These are phyloP conservation scores for Candida andamanensis DNA, from an alignment of 805 yeast genomes.

Conservation along the genomic window DNA sequence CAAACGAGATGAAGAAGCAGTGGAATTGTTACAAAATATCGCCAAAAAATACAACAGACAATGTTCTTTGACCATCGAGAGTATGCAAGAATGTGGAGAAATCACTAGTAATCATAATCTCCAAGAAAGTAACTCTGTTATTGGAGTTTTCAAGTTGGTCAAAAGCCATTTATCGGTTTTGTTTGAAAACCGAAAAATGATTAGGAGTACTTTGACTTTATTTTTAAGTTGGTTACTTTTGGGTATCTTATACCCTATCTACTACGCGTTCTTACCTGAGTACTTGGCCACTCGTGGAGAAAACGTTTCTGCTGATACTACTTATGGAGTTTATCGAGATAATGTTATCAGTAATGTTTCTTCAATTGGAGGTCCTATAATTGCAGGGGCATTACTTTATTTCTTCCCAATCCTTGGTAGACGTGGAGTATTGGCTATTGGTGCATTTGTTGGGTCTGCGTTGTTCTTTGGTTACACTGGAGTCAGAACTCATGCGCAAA, in stretches of 20 bases:
- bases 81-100: slow-evolving; percentile 42
- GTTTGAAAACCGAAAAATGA: slow-evolving; percentile 39
- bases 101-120: slow-evolving; percentile 15
- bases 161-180: slow-evolving; percentile 37
- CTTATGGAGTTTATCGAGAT: slow-evolving; percentile 42
- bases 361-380: slow-evolving; percentile 50
- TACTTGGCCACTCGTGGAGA: slow-evolving; percentile 51
- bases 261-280: slow-evolving; percentile 48
- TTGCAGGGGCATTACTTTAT: slow-evolving; percentile 39
- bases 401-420: slow-evolving; percentile 40
- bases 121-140: slow-evolving; percentile 17
- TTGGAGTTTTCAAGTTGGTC: slow-evolving; percentile 18
- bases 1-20: slow-evolving; percentile 49
- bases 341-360: slow-evolving; percentile 42
- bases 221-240: slow-evolving; percentile 49
- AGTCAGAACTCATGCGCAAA: slow-evolving; percentile 44
- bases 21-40: slow-evolving; percentile 34
- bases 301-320: slow-evolving; percentile 34
- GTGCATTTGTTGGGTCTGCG: slow-evolving; percentile 50
- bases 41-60: slow-evolving; percentile 45
- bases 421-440: slow-evolving; percentile 51
- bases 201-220: slow-evolving; percentile 35
- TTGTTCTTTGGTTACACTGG: slow-evolving; percentile 61
- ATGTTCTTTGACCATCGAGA: slow-evolving; percentile 42
- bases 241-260: slow-evolving; percentile 52